A percentile compares a stretch with the other conserved stretches of the same genome.
phyloP scores from a whole-genome alignment of 306 rosid genomes.

The Arachis stenosperma region DNA sequence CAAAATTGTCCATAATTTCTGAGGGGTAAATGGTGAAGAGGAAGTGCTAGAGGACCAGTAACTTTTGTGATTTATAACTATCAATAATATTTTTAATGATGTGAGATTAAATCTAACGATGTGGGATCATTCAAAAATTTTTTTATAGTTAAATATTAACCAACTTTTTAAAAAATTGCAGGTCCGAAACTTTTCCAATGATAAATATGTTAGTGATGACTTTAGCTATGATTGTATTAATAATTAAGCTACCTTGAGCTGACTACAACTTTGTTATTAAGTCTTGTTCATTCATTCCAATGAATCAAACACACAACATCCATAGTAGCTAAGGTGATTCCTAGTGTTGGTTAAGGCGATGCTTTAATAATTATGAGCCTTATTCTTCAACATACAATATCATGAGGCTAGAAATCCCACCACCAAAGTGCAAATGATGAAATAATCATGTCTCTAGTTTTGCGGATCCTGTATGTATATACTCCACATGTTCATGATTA shows the following conservation, averaged over 20 bases:
- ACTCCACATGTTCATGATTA: neutral
- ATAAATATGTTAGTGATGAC: neutral
- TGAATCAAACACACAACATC: slow-evolving; percentile 8
- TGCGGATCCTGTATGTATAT: neutral
- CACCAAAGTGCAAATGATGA: slow-evolving; percentile 27
- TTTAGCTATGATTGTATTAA: neutral
- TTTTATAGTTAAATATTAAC: too few species aligned
- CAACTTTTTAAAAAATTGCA: too few species aligned
- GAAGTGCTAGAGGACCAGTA: too few species aligned
- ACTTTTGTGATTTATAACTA: too few species aligned
- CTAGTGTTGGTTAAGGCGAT: slow-evolving; percentile 2
- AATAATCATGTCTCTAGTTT: neutral
- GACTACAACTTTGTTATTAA: neutral
- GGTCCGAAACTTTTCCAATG: too few species aligned
- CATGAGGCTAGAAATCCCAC: neutral
- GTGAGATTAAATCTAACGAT: too few species aligned
- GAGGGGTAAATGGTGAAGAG: too few species aligned
- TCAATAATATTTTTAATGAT: too few species aligned
- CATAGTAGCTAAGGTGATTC: too few species aligned
- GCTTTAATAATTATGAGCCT: slow-evolving; percentile 18
- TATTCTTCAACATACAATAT: slow-evolving; percentile 21
- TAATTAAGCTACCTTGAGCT: neutral
- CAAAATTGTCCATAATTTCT: too few species aligned
- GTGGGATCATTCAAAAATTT: too few species aligned
- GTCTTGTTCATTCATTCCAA: neutral